Base-by-base conservation (phyloP, 192 early-diverging fungal genomes). In the Mortierella alpina region DNA sequence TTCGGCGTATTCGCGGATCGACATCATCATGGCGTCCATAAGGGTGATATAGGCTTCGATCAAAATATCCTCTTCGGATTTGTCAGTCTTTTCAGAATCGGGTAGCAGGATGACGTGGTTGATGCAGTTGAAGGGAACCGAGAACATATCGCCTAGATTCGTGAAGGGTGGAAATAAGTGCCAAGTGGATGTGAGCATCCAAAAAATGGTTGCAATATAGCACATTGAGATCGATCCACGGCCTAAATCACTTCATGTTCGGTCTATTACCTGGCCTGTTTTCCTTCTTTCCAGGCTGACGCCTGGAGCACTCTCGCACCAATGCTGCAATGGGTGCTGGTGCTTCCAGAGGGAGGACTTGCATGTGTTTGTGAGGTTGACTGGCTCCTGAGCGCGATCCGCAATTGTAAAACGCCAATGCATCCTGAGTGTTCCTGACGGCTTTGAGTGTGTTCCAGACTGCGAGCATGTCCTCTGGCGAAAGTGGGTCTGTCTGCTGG, bases 301-400 rank as follows among this genome's bases (percentile, higher is more conserved):
- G 78, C 63, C 84, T 68, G 7, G 80, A 54, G 20, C 65, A 63
- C 5, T 73, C 67, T 14, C 86, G 72, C 44, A 85, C 82, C 7
- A 82, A 51, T n/a, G 53, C 23, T 10, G 73, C 49, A 20, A 90
- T 87, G 15, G 89, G 89, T 17, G 86, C 72, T 7, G 75, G 73
- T 3, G 11, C n/a, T 11, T 70, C 56, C 14, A 85, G 59, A 13
- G 88, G 87, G 41, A 91, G 63, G 20, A 91, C 42, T 60, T 91
- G 90, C n/a, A 91, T 49, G 49, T 91, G 90, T 56, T 89, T 89
- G 66, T 91, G 90, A 41, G 70, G 72, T 60, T 91, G 90, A 53
- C 87, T 88, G 63, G 86, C 85, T 31, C 90, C 90, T 9, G 88
- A 88, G 23, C 58, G 23, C 10, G 73, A 53, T 59, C 90, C 90